phyloP scores from a whole-genome alignment of 2,329 filamentous ascomycete genomes.

The Pyrenophora tritici-repentis region DNA sequence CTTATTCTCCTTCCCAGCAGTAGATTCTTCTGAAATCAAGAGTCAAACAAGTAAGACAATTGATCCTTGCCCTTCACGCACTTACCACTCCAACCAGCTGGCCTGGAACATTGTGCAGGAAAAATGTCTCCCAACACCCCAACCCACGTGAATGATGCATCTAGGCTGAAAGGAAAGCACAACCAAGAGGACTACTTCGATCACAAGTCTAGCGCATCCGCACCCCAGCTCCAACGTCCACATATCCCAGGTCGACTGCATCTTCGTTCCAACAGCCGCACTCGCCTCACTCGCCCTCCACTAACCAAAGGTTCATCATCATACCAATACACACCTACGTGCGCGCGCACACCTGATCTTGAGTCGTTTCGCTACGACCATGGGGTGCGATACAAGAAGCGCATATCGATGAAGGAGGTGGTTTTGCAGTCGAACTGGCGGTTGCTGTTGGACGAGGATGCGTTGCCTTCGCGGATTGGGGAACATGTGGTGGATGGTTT shows the following conservation, averaged over 20 bases:
- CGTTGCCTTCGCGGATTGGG: neutral
- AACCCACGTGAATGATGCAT: no score
- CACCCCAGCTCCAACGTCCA: neutral
- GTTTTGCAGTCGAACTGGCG: neutral
- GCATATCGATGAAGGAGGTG: neutral
- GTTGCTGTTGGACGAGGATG: conserved; percentile 5
- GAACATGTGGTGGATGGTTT: neutral
- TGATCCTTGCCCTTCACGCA: no score
- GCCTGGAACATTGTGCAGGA: no score
- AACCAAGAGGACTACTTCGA: conserved; percentile 2
- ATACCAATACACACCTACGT: conserved; percentile 5
- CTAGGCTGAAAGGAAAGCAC: no score
- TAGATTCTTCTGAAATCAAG: no score
- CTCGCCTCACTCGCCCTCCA: no score
- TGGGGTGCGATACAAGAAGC: neutral
- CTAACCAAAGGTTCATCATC: conserved; percentile 4
- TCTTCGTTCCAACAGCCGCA: neutral
- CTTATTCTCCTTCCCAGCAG: no score
- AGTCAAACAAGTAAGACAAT: no score
- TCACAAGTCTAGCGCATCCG: neutral
- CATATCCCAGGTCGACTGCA: neutral
- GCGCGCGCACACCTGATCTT: neutral
- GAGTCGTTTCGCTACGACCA: conserved; percentile 10
- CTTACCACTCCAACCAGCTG: no score
- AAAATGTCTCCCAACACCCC: no score